Conservation (phyloP, 768 basidiomycete species). For the Imleria badia region DNA sequence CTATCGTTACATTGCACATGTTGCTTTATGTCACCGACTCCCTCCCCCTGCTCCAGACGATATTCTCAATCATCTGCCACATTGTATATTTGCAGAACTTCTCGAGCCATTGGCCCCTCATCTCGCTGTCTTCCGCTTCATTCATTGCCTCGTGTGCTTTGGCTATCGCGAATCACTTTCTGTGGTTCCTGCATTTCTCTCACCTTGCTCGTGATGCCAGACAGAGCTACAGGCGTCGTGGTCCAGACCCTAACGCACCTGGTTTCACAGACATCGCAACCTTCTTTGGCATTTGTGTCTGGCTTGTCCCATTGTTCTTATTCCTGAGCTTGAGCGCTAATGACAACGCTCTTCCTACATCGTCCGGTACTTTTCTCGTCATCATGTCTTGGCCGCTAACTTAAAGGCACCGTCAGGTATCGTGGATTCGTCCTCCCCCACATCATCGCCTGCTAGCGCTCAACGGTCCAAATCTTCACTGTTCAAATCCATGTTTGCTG, state of each 20-base stretch:
- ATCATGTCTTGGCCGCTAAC: not conserved
- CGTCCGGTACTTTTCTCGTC: slow-evolving; percentile 42
- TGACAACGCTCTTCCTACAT: slow-evolving; percentile 87
- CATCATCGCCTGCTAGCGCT: slow-evolving; percentile 25
- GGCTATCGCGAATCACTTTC: slow-evolving; percentile 88
- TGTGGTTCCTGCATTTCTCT: slow-evolving; percentile 97
- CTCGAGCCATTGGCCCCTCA: slow-evolving; percentile 85
- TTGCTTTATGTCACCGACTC: slow-evolving; percentile 78
- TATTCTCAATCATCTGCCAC: slow-evolving; percentile 84
- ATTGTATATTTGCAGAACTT: slow-evolving; percentile 92
- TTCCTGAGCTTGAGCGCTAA: slow-evolving; percentile 97
- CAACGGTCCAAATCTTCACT: slow-evolving; percentile 59
- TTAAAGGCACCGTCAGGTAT: slow-evolving; percentile 10
- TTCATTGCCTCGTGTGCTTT: slow-evolving; percentile 86
- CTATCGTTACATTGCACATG: slow-evolving; percentile 74
- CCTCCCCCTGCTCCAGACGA: slow-evolving; percentile 70
- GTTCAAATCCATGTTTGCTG: slow-evolving; percentile 62
- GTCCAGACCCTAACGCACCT: slow-evolving; percentile 32
- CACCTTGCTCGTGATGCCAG: slow-evolving; percentile 63
- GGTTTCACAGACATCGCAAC: slow-evolving; percentile 76
- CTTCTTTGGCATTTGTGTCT: slow-evolving; percentile 84
- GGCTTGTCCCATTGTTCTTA: slow-evolving; percentile 87
- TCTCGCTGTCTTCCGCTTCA: slow-evolving; percentile 80
- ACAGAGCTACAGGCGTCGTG: slow-evolving; percentile 47
- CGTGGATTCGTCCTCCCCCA: slow-evolving; percentile 21